phyloP scores from a whole-genome alignment of 2,329 filamentous ascomycete species.

The Fusarium aywerte region DNA sequence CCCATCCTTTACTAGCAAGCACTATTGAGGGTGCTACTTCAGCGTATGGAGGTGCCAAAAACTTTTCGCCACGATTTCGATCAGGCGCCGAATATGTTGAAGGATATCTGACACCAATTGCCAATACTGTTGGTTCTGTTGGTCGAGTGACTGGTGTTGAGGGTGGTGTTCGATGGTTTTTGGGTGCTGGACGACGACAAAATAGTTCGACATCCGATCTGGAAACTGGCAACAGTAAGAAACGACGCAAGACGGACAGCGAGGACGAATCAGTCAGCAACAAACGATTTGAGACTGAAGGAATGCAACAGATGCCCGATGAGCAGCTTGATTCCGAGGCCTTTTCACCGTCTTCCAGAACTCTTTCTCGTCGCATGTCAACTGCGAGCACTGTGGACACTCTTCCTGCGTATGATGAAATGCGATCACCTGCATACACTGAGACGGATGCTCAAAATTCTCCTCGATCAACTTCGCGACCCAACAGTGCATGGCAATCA shows the following conservation, averaged over 20 bases:
- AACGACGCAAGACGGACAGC: conserved; percentile 67
- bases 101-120: conserved; percentile 85
- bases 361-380: conserved; percentile 65
- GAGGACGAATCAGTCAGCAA: conserved; percentile 49
- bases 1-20: conserved; percentile 85
- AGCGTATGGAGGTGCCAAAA: conserved; percentile 87
- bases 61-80: conserved; percentile 88
- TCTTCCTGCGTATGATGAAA: conserved; percentile 85
- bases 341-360: conserved; percentile 43
- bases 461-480: conserved; percentile 46
- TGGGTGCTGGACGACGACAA: conserved; percentile 69
- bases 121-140: conserved; percentile 86
- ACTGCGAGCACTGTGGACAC: conserved; percentile 76
- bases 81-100: conserved; percentile 93
- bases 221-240: conserved; percentile 61
- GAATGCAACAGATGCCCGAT: conserved; percentile 43
- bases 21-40: conserved; percentile 87
- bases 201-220: conserved; percentile 59
- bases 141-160: conserved; percentile 89
- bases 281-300: conserved; percentile 46
- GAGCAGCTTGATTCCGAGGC: conserved; percentile 43
- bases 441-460: conserved; percentile 59
- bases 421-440: conserved; percentile 78
- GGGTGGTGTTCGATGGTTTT: conserved; percentile 84
- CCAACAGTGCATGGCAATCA: conserved; percentile 73